Evolutionary conservation across 345 rosid species (phyloP).

Genomic region (Citrus hindsii): DNA sequence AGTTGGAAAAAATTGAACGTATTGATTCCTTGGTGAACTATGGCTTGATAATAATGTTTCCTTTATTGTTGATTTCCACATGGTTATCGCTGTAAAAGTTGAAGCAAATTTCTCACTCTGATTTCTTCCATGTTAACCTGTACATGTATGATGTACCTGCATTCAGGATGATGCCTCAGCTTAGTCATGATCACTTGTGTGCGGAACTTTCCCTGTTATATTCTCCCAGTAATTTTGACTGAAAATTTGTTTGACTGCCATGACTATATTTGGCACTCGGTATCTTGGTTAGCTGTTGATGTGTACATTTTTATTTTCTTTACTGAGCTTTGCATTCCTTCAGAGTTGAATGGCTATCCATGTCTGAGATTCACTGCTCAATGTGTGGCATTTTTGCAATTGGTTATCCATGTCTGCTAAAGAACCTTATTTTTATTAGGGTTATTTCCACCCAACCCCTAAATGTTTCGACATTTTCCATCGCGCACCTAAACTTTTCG

Average conservation of each 20-base stretch:
- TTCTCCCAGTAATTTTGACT: neutral
- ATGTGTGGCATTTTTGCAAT: neutral
- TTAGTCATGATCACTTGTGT: neutral
- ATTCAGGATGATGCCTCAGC: neutral
- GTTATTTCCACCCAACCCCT: too few species aligned
- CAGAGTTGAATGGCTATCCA: neutral
- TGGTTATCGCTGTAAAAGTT: slow-evolving; percentile 33
- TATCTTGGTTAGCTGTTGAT: neutral
- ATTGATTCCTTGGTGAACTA: slow-evolving; percentile 53
- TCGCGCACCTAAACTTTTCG: too few species aligned
- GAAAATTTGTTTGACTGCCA: neutral
- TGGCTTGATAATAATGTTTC: slow-evolving; percentile 58
- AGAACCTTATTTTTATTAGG: too few species aligned
- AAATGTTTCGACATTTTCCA: too few species aligned
- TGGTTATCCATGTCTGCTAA: too few species aligned
- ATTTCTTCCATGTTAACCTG: neutral
- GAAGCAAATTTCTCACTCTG: neutral
- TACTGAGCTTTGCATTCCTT: neutral
- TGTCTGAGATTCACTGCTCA: neutral
- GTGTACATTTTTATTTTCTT: neutral
- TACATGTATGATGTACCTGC: neutral
- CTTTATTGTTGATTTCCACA: slow-evolving; percentile 34
- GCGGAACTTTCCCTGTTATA: neutral
- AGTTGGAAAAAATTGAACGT: slow-evolving; percentile 43
- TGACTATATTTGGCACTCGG: neutral